These are phyloP conservation scores for Hypoxylon sp. DNA, from an alignment of 2,329 filamentous ascomycete genomes.

Conservation along the genomic window DNA sequence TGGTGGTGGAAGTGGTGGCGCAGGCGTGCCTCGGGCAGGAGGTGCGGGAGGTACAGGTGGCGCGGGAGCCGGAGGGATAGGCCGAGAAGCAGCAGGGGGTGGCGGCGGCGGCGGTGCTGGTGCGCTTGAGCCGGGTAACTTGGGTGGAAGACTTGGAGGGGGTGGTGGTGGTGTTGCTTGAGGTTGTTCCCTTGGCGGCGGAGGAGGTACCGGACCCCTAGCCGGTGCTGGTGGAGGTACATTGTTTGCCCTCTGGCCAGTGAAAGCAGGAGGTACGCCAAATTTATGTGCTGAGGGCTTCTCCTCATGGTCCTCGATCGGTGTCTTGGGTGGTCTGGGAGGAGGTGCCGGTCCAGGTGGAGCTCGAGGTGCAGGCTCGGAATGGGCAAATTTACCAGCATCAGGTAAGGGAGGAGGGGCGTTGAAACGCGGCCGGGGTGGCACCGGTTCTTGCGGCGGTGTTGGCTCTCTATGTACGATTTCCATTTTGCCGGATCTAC, in stretches of 20 bases:
- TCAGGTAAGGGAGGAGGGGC: constrained; percentile 91
- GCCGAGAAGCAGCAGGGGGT: constrained; percentile 63
- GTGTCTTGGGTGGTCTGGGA: constrained; percentile 77
- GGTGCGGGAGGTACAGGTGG: constrained; percentile 43
- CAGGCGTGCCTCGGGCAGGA: constrained; percentile 66
- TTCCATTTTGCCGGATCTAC: constrained; percentile 71
- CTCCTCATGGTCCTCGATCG: constrained; percentile 76
- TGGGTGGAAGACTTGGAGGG: constrained; percentile 52
- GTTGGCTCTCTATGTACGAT: constrained; percentile 62
- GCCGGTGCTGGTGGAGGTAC: constrained; percentile 83
- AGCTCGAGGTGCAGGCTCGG: constrained; percentile 59
- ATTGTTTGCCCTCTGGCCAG: constrained; percentile 71
- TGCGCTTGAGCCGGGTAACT: constrained; percentile 53
- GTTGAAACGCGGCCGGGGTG: constrained; percentile 79
- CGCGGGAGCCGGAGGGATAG: constrained; percentile 60
- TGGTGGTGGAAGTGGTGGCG: constrained; percentile 45
- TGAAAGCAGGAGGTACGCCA: constrained; percentile 84
- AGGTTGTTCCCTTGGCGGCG: constrained; percentile 69
- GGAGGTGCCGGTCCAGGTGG: constrained; percentile 76
- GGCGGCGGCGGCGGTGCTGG: constrained; percentile 64
- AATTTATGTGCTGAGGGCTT: constrained; percentile 69
- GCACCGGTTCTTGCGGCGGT: constrained; percentile 79
- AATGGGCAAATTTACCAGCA: constrained; percentile 86
- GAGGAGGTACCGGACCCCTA: constrained; percentile 79
- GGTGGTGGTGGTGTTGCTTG: constrained; percentile 58